Evolutionary conservation across 1,284 basidiomycete species (phyloP).

Genomic region (Earliella scabrosa): DNA sequence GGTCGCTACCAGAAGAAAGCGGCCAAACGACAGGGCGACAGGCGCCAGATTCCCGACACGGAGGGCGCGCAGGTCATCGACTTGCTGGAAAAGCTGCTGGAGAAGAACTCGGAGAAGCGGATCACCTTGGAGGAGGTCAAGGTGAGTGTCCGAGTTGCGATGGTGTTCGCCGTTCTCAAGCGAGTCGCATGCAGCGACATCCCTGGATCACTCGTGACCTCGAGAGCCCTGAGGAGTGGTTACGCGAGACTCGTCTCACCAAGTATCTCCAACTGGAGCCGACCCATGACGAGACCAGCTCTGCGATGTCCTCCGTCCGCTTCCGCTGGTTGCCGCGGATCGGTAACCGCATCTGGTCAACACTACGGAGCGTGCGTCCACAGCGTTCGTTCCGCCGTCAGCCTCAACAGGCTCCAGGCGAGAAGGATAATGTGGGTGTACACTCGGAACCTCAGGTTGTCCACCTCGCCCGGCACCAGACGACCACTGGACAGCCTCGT

Average conservation of each 20-base stretch:
- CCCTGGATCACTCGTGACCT: constrained; percentile 85
- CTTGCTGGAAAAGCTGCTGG: constrained; percentile 77
- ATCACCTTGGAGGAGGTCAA: constrained; percentile 88
- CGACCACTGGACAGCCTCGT: constrained; percentile 14
- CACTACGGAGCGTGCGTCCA: constrained; percentile 48
- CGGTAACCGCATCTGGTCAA: constrained; percentile 39
- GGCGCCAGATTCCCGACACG: constrained; percentile 29
- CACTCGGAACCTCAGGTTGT: constrained; percentile 32
- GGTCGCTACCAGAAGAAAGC: constrained; percentile 50
- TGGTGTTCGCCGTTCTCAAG: neutral
- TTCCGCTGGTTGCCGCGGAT: constrained; percentile 48
- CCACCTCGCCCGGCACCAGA: constrained; percentile 22
- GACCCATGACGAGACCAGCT: constrained; percentile 81
- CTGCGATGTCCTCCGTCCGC: constrained; percentile 69
- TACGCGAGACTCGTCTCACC: constrained; percentile 72
- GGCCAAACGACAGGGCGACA: constrained; percentile 25
- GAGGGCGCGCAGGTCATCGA: constrained; percentile 70
- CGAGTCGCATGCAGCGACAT: constrained; percentile 46
- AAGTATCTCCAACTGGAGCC: constrained; percentile 66
- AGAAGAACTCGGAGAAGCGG: constrained; percentile 82
- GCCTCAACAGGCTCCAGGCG: constrained; percentile 29
- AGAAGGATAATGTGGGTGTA: constrained; percentile 35
- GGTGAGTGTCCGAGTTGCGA: constrained; percentile 47
- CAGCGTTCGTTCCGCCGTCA: constrained; percentile 41
- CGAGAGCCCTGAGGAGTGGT: constrained; percentile 76